Conservation (phyloP, 768 basidiomycete genomes). For the Coprinopsis strossmayeri region DNA sequence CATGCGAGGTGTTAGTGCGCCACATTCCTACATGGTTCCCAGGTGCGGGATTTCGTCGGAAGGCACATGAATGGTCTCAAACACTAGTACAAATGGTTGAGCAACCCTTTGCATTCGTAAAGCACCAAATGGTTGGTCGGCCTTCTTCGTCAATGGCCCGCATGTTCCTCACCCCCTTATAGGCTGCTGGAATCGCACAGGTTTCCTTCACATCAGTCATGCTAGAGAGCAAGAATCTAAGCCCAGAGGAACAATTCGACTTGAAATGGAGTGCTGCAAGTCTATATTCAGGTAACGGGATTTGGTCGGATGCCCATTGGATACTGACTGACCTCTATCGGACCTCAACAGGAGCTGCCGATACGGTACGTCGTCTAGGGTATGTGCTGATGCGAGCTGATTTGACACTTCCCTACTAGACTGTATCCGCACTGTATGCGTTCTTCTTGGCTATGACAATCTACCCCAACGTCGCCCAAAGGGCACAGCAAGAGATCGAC, state of each 20-base stretch:
- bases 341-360: slow-evolving; percentile 41
- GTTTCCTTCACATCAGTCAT: slow-evolving; percentile 54
- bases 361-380: slow-evolving; percentile 35
- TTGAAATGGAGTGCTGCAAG: slow-evolving; percentile 65
- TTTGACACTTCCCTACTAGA: slow-evolving; percentile 29
- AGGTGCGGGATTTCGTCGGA: slow-evolving; percentile 50
- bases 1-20: slow-evolving; percentile 34
- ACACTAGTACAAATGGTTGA: slow-evolving; percentile 53
- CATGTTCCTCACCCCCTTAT: slow-evolving; percentile 5
- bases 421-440: slow-evolving; percentile 53
- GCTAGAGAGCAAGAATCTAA: slow-evolving; percentile 44
- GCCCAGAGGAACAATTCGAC: slow-evolving; percentile 49
- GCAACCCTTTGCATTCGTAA: slow-evolving; percentile 49
- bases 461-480: slow-evolving; percentile 48
- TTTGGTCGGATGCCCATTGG: neutral
- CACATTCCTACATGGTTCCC: slow-evolving; percentile 61
- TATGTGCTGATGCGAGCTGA: too few relatives aligned
- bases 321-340: neutral
- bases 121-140: slow-evolving; percentile 49
- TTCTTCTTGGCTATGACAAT: slow-evolving; percentile 59
- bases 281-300: slow-evolving; percentile 38
- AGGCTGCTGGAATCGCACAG: slow-evolving; percentile 56
- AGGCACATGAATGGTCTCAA: slow-evolving; percentile 44
- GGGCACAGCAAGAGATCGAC: slow-evolving; percentile 61
- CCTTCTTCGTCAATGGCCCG: slow-evolving; percentile 4